Evolutionary conservation across 2,329 filamentous ascomycete species (phyloP).

Genomic region (Alternaria brassicae): DNA sequence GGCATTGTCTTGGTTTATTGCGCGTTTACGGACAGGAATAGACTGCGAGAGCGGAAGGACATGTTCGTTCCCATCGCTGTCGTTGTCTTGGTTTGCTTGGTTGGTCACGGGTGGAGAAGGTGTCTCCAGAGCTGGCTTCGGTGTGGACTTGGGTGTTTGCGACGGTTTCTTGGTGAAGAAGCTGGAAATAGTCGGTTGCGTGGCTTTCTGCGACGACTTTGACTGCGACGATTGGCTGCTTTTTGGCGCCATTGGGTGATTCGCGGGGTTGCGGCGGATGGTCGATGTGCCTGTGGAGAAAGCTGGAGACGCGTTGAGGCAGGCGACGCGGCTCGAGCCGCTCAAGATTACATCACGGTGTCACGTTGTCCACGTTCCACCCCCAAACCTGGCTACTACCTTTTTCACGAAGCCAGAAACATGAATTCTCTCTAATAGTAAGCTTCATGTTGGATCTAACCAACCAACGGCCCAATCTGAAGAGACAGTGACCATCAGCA

Average conservation of each 20-base stretch:
- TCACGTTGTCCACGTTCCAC: constrained; percentile 24
- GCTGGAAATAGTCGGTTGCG: constrained; percentile 83
- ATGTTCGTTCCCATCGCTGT: constrained; percentile 26
- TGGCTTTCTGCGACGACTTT: constrained; percentile 60
- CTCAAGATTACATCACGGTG: constrained; percentile 24
- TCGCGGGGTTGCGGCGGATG: constrained; percentile 12
- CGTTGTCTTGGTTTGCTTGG: constrained; percentile 3
- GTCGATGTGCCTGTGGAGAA: constrained; percentile 15
- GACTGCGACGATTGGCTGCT: constrained; percentile 40
- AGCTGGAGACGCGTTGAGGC: constrained; percentile 25
- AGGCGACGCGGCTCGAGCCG: constrained; percentile 16
- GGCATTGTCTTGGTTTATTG: constrained; percentile 49
- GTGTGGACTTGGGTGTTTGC: constrained; percentile 41
- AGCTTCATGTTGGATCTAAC: no score
- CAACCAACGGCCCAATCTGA: no score
- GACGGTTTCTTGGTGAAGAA: constrained; percentile 70
- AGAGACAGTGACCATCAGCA: not conserved
- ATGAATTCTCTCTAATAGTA: no score
- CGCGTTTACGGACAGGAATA: constrained; percentile 33
- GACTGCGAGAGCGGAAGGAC: constrained; percentile 17
- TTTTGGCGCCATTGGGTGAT: constrained; percentile 47
- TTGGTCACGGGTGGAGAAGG: constrained; percentile 32
- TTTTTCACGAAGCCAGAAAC: not conserved
- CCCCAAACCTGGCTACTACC: not conserved
- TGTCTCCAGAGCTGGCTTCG: constrained; percentile 19